Conservation (phyloP, 768 basidiomycete species). For the Lactarius quietus region DNA sequence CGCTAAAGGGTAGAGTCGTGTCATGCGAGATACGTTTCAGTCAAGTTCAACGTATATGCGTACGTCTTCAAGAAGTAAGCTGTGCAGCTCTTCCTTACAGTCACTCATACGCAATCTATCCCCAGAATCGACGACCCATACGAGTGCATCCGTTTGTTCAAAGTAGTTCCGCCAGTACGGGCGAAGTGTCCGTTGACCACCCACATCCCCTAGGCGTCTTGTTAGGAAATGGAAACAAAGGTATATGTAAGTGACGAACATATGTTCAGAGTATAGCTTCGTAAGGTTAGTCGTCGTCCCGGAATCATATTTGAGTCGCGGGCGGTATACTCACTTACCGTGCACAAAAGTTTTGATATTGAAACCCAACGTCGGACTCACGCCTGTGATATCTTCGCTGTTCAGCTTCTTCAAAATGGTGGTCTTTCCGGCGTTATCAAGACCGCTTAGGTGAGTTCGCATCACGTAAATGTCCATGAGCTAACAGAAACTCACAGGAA, state of each 20-base stretch:
- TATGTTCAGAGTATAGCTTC: slow-evolving; percentile 74
- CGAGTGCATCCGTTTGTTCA: slow-evolving; percentile 95
- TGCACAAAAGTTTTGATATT: slow-evolving; percentile 97
- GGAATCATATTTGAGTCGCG: background rate
- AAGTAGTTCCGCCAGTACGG: slow-evolving; percentile 99
- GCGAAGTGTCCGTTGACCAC: slow-evolving; percentile 90
- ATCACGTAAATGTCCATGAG: background rate
- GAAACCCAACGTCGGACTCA: slow-evolving; percentile 96
- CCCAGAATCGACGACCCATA: slow-evolving; percentile 98
- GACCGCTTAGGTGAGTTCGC: slow-evolving; percentile 54
- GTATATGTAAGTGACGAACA: slow-evolving; percentile 43
- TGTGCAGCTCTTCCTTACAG: slow-evolving; percentile 83
- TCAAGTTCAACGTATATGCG: slow-evolving; percentile 14
- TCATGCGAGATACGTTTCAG: background rate
- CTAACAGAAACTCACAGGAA: slow-evolving; percentile 65
- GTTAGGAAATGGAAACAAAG: background rate
- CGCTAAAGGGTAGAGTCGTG: slow-evolving; percentile 48
- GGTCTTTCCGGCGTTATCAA: slow-evolving; percentile 99
- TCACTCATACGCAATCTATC: slow-evolving; percentile 89
- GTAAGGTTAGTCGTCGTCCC: background rate
- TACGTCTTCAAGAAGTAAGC: slow-evolving; percentile 89
- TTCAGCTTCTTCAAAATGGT: slow-evolving; percentile 95
- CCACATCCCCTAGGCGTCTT: slow-evolving; percentile 81
- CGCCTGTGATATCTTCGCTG: slow-evolving; percentile 81
- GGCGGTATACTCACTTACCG: slow-evolving; percentile 59